A percentile compares a stretch with the other conserved stretches of the same genome.
Conservation (phyloP, 2,329 filamentous ascomycete species). For the Beauveria australis region DNA sequence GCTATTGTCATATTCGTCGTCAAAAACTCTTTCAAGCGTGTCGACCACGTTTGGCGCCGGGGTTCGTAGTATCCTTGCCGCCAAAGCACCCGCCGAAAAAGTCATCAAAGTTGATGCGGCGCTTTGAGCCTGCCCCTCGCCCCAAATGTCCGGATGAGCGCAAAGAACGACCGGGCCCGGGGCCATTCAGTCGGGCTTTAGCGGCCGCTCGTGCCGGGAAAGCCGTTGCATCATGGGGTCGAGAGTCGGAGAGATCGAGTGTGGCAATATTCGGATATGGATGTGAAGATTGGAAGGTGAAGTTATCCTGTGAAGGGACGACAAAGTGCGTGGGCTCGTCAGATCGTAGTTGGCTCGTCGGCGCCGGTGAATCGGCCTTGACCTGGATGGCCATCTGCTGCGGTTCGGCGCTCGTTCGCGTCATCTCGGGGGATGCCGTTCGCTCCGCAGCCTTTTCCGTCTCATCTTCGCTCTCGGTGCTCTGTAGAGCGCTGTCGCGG, state of each 20-base stretch:
- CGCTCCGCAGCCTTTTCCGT: slow-evolving; percentile 49
- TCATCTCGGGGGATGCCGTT: slow-evolving; percentile 49
- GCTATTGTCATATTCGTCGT: not conserved
- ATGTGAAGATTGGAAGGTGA: slow-evolving; percentile 62
- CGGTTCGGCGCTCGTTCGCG: slow-evolving; percentile 37
- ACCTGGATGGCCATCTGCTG: slow-evolving; percentile 19
- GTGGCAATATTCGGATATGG: slow-evolving; percentile 54
- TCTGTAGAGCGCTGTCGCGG: slow-evolving; percentile 43
- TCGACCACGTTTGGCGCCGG: slow-evolving; percentile 41
- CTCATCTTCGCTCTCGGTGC: slow-evolving; percentile 63
- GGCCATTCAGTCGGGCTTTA: slow-evolving; percentile 21
- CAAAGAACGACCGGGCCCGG: slow-evolving; percentile 18
- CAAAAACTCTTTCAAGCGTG: slow-evolving; percentile 26
- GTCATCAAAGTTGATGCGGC: slow-evolving; percentile 64
- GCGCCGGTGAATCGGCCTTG: slow-evolving; percentile 19
- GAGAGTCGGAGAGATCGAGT: slow-evolving; percentile 48
- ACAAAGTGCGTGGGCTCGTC: slow-evolving; percentile 31
- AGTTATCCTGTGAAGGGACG: slow-evolving; percentile 51
- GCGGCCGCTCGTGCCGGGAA: slow-evolving; percentile 20
- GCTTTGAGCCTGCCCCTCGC: slow-evolving; percentile 61
- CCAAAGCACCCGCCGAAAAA: slow-evolving; percentile 63
- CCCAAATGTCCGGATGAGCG: slow-evolving; percentile 39
- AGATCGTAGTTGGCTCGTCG: slow-evolving; percentile 18
- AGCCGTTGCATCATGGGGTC: slow-evolving; percentile 30
- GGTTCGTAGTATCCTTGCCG: slow-evolving; percentile 51